Evolutionary conservation across 306 rosid species (phyloP).

Genomic region (Pyrus betulifolia): DNA sequence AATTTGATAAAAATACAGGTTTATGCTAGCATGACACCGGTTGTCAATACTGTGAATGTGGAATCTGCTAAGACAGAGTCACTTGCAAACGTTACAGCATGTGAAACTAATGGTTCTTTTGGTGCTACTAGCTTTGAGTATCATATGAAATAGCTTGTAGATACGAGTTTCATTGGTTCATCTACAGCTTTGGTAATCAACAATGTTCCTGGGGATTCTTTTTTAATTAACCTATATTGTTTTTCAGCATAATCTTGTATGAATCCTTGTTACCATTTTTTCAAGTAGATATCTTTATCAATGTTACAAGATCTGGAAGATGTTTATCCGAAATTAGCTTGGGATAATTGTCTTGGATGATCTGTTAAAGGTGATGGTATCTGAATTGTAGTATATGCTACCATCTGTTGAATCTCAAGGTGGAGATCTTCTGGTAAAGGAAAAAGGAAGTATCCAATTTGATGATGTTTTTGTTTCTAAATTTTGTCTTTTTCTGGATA

Average conservation of each 20-base stretch:
- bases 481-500: background rate
- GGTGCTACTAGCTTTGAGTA: background rate
- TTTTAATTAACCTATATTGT: background rate
- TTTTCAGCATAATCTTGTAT: background rate
- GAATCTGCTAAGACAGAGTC: slow-evolving; percentile 61
- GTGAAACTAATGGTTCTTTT: background rate
- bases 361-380: background rate
- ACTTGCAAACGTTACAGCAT: slow-evolving; percentile 73
- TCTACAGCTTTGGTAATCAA: background rate
- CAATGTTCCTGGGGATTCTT: background rate
- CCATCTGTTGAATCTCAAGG: background rate
- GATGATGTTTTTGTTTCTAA: background rate
- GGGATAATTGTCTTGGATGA: background rate
- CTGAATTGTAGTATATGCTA: background rate
- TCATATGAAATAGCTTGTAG: background rate
- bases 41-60: slow-evolving; percentile 62
- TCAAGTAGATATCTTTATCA: background rate
- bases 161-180: background rate
- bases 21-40: slow-evolving; percentile 86
- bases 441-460: background rate
- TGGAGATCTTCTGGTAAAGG: background rate
- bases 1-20: slow-evolving; percentile 42
- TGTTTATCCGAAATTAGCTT: background rate
- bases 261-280: background rate
- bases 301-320: background rate